A percentile compares a stretch with the other conserved stretches of the same genome.
phyloP scores from a whole-genome alignment of 2,329 filamentous ascomycete species.

The Trichoderma sp. region DNA sequence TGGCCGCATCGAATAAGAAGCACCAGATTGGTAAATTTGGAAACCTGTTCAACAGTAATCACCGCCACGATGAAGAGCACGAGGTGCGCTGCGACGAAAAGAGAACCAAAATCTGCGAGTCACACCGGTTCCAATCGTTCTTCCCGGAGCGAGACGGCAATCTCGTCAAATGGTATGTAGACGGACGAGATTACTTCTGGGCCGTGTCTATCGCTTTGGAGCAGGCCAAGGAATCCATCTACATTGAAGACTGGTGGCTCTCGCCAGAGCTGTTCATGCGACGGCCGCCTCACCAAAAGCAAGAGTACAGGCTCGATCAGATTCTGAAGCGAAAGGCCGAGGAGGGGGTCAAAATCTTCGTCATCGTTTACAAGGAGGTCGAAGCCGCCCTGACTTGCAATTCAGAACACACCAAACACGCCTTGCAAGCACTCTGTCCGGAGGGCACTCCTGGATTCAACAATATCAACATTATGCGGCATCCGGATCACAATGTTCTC shows the following conservation, averaged over 20 bases:
- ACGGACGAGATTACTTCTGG: slow-evolving; percentile 94
- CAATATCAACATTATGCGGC: slow-evolving; percentile 86
- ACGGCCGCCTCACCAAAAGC: slow-evolving; percentile 77
- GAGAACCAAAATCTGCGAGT: slow-evolving; percentile 68
- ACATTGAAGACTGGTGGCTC: slow-evolving; percentile 97
- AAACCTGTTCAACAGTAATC: slow-evolving; percentile 78
- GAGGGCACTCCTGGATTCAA: slow-evolving; percentile 78
- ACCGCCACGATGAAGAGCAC: slow-evolving; percentile 92
- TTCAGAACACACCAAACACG: slow-evolving; percentile 88
- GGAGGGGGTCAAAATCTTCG: slow-evolving; percentile 89
- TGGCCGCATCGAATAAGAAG: slow-evolving; percentile 60
- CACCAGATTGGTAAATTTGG: slow-evolving; percentile 63
- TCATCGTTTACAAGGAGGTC: slow-evolving; percentile 90
- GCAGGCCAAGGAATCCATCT: slow-evolving; percentile 86
- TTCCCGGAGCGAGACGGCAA: slow-evolving; percentile 86
- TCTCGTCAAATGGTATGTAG: slow-evolving; percentile 94
- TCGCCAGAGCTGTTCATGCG: slow-evolving; percentile 86
- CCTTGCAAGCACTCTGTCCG: slow-evolving; percentile 75
- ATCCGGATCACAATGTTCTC: slow-evolving; percentile 93
- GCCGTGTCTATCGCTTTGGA: slow-evolving; percentile 90
- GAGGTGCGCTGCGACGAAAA: slow-evolving; percentile 83
- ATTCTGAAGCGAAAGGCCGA: slow-evolving; percentile 86
- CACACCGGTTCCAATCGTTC: slow-evolving; percentile 85
- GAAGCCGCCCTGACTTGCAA: slow-evolving; percentile 85
- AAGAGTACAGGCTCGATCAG: slow-evolving; percentile 85